A percentile compares a stretch with the other conserved stretches of the same genome.
phyloP scores from a whole-genome alignment of 73 alveolate genomes.

The Durusdinium trenchii region DNA sequence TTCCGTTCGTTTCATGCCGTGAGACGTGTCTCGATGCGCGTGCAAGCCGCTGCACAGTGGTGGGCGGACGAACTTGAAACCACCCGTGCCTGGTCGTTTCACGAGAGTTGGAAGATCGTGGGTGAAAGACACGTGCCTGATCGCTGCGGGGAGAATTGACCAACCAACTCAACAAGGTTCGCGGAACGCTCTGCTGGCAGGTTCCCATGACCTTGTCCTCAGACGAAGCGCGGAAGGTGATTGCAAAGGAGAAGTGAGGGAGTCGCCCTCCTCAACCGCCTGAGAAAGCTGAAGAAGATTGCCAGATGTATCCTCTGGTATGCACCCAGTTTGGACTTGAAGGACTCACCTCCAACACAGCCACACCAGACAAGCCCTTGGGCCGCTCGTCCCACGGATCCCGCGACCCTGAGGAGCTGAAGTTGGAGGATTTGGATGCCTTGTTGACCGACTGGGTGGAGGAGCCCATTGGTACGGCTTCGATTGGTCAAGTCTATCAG shows the following conservation, averaged over 20 bases:
- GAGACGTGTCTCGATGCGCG: neutral
- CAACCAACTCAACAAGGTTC: too few relatives aligned
- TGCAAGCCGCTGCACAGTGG: too few relatives aligned
- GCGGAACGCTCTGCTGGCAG: too few relatives aligned
- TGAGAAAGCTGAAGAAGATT: neutral
- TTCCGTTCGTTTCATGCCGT: too few relatives aligned
- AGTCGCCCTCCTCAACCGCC: neutral
- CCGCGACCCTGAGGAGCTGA: constrained; percentile 40
- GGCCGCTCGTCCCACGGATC: neutral
- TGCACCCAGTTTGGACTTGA: neutral
- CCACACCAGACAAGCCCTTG: neutral
- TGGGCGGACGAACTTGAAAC: too few relatives aligned
- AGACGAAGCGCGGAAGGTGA: constrained; percentile 54
- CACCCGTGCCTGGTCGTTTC: too few relatives aligned
- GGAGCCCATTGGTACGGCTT: constrained; percentile 88
- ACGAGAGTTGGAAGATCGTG: too few relatives aligned
- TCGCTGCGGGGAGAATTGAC: too few relatives aligned
- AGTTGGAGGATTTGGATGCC: neutral
- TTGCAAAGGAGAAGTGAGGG: neutral
- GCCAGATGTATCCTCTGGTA: neutral
- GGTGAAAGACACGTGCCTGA: too few relatives aligned
- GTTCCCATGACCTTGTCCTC: constrained; percentile 64
- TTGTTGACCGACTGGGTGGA: constrained; percentile 64
- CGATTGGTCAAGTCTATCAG: constrained; percentile 87
- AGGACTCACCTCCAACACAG: neutral